Conservation (phyloP, 2,329 filamentous ascomycete genomes). For the Fusarium burgessii region DNA sequence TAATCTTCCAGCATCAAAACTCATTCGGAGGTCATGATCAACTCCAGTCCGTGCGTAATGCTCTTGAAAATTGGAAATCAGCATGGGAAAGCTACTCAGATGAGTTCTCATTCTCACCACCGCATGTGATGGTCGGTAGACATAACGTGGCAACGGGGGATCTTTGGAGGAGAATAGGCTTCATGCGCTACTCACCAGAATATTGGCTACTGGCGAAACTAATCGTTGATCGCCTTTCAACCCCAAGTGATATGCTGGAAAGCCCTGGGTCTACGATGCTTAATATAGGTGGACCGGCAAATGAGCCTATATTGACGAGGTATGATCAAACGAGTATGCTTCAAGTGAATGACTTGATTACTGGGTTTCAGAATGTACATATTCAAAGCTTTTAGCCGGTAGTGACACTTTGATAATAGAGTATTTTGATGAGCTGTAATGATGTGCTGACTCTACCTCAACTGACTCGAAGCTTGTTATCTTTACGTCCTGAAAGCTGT, state of each 20-base stretch:
- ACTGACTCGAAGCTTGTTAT: no score
- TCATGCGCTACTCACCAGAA: constrained; percentile 3
- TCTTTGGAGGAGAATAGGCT: neutral
- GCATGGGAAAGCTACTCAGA: constrained; percentile 1
- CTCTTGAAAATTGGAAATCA: neutral
- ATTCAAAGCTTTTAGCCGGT: neutral
- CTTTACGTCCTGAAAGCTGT: no score
- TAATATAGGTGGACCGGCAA: neutral
- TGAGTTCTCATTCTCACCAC: neutral
- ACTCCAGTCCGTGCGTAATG: neutral
- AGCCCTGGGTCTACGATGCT: neutral
- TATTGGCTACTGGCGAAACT: constrained; percentile 6
- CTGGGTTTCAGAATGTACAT: constrained; percentile 7
- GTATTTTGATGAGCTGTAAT: no score
- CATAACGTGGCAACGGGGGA: neutral
- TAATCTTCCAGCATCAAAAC: neutral
- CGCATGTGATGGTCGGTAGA: neutral
- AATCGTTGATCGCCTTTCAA: neutral
- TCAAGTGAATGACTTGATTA: constrained; percentile 12
- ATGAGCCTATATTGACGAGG: neutral
- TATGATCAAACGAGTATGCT: constrained; percentile 19
- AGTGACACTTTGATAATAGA: no score
- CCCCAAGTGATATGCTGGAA: neutral
- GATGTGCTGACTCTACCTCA: no score
- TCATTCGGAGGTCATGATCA: neutral